Evolutionary conservation across 345 rosid species (phyloP).

Genomic region (Carallia pectinifolia): DNA sequence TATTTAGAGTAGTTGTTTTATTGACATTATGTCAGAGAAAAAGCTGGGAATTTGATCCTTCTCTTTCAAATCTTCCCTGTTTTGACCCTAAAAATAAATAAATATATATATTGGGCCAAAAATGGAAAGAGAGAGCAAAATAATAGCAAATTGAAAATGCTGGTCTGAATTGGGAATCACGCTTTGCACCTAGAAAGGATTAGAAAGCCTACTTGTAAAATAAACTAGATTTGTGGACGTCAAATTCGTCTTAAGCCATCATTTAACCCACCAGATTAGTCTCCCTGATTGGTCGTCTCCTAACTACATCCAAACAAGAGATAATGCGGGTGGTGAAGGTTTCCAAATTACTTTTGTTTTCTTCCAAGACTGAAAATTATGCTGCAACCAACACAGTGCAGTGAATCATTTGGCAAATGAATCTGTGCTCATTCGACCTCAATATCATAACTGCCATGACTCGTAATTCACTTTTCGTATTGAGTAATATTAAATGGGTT

Average conservation of each 20-base stretch:
- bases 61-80: too few species aligned
- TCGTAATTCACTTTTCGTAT: background rate
- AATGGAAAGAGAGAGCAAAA: background rate
- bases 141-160: conserved; percentile 2
- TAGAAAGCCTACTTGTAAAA: conserved; percentile 22
- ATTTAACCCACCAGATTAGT: background rate
- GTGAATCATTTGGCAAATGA: conserved; percentile 5
- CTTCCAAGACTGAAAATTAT: background rate
- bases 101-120: background rate
- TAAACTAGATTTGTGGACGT: background rate
- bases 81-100: background rate
- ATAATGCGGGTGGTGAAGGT: background rate
- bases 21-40: too few species aligned
- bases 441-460: background rate
- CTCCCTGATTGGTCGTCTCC: background rate
- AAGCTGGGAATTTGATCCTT: too few species aligned
- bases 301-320: conserved; percentile 10
- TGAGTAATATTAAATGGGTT: too few species aligned
- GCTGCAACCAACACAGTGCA: background rate
- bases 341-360: background rate
- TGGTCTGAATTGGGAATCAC: conserved; percentile 3
- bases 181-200: conserved; percentile 7
- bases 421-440: background rate
- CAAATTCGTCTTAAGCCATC: background rate
- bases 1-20: too few species aligned